Conservation (phyloP, 129 eudicot genomes). For the Kitagawia praeruptora region DNA sequence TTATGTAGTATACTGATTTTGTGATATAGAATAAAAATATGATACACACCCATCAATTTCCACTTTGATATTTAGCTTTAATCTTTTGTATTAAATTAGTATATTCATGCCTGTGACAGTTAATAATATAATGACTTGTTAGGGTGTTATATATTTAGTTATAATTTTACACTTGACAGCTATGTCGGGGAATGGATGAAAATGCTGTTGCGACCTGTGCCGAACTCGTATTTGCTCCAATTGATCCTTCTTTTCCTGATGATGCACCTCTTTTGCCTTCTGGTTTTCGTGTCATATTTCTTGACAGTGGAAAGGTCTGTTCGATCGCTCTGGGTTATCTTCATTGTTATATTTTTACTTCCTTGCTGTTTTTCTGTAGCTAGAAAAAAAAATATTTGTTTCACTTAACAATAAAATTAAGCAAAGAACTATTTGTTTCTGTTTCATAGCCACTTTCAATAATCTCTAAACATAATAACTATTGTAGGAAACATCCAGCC, state of each 20-base stretch:
- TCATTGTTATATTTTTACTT: no score
- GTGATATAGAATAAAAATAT: background rate
- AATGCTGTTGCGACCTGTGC: slow-evolving; percentile 80
- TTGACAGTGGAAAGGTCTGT: slow-evolving; percentile 66
- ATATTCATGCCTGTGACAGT: background rate
- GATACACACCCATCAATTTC: background rate
- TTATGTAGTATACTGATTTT: no score
- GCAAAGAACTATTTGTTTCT: no score
- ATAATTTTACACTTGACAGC: slow-evolving; percentile 23
- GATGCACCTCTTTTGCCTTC: slow-evolving; percentile 92
- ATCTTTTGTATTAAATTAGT: no score
- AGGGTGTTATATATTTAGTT: background rate
- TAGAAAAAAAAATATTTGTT: background rate
- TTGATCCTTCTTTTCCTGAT: slow-evolving; percentile 85
- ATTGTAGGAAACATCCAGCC: slow-evolving; percentile 69
- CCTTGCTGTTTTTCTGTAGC: background rate
- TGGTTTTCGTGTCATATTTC: slow-evolving; percentile 86
- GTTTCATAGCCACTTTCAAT: background rate
- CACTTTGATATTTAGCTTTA: background rate
- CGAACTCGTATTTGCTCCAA: slow-evolving; percentile 94
- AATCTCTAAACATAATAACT: background rate
- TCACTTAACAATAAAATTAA: no score
- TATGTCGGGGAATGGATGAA: slow-evolving; percentile 92
- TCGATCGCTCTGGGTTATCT: background rate
- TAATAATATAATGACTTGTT: background rate